Evolutionary conservation across 1,139 yeast species (phyloP).

Genomic region (Kluyveromyces sp.): DNA sequence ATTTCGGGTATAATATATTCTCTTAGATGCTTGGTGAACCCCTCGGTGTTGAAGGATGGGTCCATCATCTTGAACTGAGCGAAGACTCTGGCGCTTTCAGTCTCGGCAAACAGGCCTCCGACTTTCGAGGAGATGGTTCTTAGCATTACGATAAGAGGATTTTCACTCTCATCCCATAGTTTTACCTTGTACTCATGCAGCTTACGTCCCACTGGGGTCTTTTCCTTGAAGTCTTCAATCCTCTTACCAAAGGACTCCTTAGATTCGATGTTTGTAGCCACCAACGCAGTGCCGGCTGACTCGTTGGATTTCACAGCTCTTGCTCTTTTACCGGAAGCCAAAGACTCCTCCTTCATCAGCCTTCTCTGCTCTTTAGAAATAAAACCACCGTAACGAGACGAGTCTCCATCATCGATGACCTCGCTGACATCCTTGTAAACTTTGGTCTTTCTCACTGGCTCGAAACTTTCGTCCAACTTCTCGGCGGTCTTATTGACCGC

Average conservation of each 20-base stretch:
- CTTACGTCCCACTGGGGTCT: slow-evolving; percentile 63
- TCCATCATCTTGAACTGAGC: slow-evolving; percentile 84
- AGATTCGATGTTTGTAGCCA: slow-evolving; percentile 76
- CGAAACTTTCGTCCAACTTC: slow-evolving; percentile 71
- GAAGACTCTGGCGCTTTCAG: slow-evolving; percentile 89
- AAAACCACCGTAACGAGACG: slow-evolving; percentile 88
- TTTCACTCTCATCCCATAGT: slow-evolving; percentile 88
- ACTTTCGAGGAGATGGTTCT: slow-evolving; percentile 77
- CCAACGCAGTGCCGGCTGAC: slow-evolving; percentile 79
- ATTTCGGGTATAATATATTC: slow-evolving; percentile 93
- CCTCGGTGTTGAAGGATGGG: slow-evolving; percentile 76
- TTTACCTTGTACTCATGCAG: slow-evolving; percentile 56
- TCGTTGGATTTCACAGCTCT: slow-evolving; percentile 70
- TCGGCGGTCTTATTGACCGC: slow-evolving; percentile 79
- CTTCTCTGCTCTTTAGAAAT: slow-evolving; percentile 80
- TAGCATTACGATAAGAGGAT: slow-evolving; percentile 75
- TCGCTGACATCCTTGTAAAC: slow-evolving; percentile 84
- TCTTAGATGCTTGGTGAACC: slow-evolving; percentile 76
- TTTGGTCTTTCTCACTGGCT: slow-evolving; percentile 88
- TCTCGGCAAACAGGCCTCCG: slow-evolving; percentile 88
- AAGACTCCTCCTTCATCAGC: slow-evolving; percentile 61
- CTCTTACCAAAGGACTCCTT: slow-evolving; percentile 63
- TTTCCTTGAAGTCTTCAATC: slow-evolving; percentile 62
- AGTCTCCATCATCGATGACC: slow-evolving; percentile 85
- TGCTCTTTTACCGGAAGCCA: slow-evolving; percentile 53